phyloP scores from a whole-genome alignment of 1,284 basidiomycete genomes.

The Trichosporon sp. region DNA sequence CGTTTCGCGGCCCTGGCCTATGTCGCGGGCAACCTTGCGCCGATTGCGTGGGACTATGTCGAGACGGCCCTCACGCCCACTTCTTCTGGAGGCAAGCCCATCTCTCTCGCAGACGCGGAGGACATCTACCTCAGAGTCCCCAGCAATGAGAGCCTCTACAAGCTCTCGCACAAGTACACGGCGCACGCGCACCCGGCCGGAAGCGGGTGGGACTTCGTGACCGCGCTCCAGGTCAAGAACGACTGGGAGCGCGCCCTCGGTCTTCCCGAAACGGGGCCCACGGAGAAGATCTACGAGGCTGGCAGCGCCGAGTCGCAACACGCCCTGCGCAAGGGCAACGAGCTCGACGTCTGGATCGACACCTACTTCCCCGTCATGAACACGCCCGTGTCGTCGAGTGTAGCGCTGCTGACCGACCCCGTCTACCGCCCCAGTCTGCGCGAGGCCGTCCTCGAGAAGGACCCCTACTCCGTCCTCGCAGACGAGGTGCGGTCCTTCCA shows the following conservation, averaged over 20 bases:
- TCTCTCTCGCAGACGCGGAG: conserved; percentile 49
- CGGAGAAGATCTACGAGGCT: conserved; percentile 54
- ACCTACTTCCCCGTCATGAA: conserved; percentile 81
- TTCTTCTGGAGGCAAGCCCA: neutral
- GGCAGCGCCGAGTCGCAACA: conserved; percentile 47
- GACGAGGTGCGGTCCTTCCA: conserved; percentile 58
- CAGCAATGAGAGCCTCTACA: conserved; percentile 44
- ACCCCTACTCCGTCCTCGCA: conserved; percentile 56
- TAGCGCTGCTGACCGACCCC: conserved; percentile 48
- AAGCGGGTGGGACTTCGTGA: conserved; percentile 52
- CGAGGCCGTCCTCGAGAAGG: conserved; percentile 57
- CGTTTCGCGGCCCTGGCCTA: neutral
- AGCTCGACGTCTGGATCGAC: conserved; percentile 55
- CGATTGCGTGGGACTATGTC: neutral
- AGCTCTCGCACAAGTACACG: conserved; percentile 51
- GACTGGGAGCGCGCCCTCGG: conserved; percentile 56
- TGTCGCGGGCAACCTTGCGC: neutral
- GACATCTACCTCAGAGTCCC: conserved; percentile 52
- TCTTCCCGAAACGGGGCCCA: conserved; percentile 45
- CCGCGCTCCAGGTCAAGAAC: conserved; percentile 54
- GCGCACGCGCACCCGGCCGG: conserved; percentile 52
- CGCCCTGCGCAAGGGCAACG: conserved; percentile 28
- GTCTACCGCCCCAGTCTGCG: conserved; percentile 58
- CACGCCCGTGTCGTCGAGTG: conserved; percentile 64
- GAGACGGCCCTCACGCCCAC: neutral